Percentiles rank a stretch among this genome's conserved stretches.
phyloP scores from a whole-genome alignment of 129 eudicot genomes.

The Escallonia herrerae region DNA sequence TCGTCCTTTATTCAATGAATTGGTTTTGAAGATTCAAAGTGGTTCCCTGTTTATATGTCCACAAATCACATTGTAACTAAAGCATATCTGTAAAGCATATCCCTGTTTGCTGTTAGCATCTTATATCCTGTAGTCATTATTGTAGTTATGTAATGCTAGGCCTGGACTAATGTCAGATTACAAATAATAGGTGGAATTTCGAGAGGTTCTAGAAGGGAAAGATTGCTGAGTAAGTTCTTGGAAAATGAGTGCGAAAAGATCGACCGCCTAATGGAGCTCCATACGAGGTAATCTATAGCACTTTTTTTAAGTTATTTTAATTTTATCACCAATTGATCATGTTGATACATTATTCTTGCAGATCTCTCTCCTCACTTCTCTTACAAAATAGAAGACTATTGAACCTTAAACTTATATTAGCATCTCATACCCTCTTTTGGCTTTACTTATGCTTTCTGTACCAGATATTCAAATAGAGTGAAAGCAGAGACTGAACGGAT shows the following conservation, averaged over 20 bases:
- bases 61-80: too few relatives aligned
- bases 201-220: slow-evolving; percentile 97
- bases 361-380: background rate
- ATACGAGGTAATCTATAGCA: slow-evolving; percentile 53
- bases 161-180: background rate
- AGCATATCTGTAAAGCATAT: too few relatives aligned
- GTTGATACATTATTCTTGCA: background rate
- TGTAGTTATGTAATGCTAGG: background rate
- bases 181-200: slow-evolving; percentile 69
- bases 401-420: background rate
- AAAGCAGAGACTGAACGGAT: slow-evolving; percentile 82
- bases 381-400: background rate
- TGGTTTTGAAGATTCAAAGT: too few relatives aligned
- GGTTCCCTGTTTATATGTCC: too few relatives aligned
- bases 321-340: background rate
- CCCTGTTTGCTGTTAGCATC: too few relatives aligned
- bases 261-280: slow-evolving; percentile 96
- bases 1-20: too few relatives aligned
- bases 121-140: too few relatives aligned
- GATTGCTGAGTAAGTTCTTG: slow-evolving; percentile 85
- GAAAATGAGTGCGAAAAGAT: slow-evolving; percentile 96
- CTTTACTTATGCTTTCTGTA: background rate
- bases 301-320: background rate
- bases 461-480: slow-evolving; percentile 81
- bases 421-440: background rate